Evolutionary conservation across 1,284 basidiomycete genomes (phyloP), one percentile per base, ranked within the genome.

Genomic region (Leccinum griseonigrum): DNA sequence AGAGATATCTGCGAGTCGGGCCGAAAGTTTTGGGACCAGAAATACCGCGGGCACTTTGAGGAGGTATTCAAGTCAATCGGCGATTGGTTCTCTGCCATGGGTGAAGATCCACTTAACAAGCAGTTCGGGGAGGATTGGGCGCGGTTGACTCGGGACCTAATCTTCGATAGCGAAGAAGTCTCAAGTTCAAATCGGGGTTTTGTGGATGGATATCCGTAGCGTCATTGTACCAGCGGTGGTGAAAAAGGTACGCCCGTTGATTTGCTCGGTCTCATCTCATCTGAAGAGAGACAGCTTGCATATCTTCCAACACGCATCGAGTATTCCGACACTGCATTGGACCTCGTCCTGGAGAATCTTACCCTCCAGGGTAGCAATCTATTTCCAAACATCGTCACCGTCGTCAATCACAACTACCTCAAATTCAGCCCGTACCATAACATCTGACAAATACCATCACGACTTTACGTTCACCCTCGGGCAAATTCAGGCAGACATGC

Each of bases 401-500:
- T 97, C 65, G 92, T 97, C 67, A 86, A 89, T 22, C 85, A 91
- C 74, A 97, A 97, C 80, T 88, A 83, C 69, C 81, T 94, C 76
- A 90, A 90, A 75, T 92, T 97, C 76, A 86, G 83, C 32, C 93
- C 94, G 0, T 94, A 94, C 79, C 73, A 70, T 18, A 68, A 69
- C 6, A 85, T 88, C 67, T 16, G 90, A 93, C 69, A 79, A 84
- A 63, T 76, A 81, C 57, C 81, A 82, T 65, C 91, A 94, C 74
- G 84, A 86, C 66, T 84, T 95, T 69, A 86, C 82, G 16, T 72
- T 96, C 60, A 86, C 84, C 6, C 79, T 95, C 43, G 80, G 81
- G 31, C 95, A 98, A 76, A 92, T 98, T 71, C 96, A 98, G 76
- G 90, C 91, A n/a, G 95, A 97, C 71, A 90, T 97, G 83, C 85